A percentile compares a stretch with the other conserved stretches of the same genome.
These are phyloP conservation scores for Fusarium metavorans DNA, from an alignment of 2,329 filamentous ascomycete genomes.

Conservation along the genomic window DNA sequence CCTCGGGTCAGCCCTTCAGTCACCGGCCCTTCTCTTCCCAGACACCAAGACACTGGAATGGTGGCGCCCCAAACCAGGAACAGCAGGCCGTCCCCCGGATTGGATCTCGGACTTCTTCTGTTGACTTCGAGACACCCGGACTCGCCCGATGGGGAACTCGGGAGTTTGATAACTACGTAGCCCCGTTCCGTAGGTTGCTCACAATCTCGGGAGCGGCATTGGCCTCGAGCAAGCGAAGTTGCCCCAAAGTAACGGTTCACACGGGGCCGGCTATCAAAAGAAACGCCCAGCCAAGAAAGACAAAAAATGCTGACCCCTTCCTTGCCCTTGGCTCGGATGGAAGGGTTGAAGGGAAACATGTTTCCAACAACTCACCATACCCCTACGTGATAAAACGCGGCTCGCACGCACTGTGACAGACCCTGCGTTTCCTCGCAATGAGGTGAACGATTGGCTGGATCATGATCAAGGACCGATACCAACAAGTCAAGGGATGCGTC, in stretches of 20 bases:
- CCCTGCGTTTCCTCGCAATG: slow-evolving; percentile 14
- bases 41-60: slow-evolving; percentile 31
- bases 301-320: slow-evolving; percentile 13
- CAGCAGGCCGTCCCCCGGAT: slow-evolving; percentile 14
- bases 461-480: slow-evolving; percentile 36
- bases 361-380: slow-evolving; percentile 33
- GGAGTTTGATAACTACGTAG: slow-evolving; percentile 16
- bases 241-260: slow-evolving; percentile 24
- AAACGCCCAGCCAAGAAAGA: slow-evolving; percentile 4
- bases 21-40: slow-evolving; percentile 16
- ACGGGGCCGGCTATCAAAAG: slow-evolving; percentile 5
- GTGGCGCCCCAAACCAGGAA: slow-evolving; percentile 34
- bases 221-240: slow-evolving; percentile 29
- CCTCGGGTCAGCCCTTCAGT: slow-evolving; percentile 11
- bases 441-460: slow-evolving; percentile 32
- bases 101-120: slow-evolving; percentile 18
- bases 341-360: slow-evolving; percentile 34
- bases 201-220: slow-evolving; percentile 37
- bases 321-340: slow-evolving; percentile 30
- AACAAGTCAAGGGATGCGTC: slow-evolving; percentile 40
- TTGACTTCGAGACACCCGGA: slow-evolving; percentile 31
- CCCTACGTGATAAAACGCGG: slow-evolving; percentile 21
- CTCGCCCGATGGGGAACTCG: slow-evolving; percentile 33
- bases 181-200: slow-evolving; percentile 4
- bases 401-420: slow-evolving; percentile 36